phyloP scores from a whole-genome alignment of 2,329 filamentous ascomycete genomes.

The Aspergillus costaricaensis region DNA sequence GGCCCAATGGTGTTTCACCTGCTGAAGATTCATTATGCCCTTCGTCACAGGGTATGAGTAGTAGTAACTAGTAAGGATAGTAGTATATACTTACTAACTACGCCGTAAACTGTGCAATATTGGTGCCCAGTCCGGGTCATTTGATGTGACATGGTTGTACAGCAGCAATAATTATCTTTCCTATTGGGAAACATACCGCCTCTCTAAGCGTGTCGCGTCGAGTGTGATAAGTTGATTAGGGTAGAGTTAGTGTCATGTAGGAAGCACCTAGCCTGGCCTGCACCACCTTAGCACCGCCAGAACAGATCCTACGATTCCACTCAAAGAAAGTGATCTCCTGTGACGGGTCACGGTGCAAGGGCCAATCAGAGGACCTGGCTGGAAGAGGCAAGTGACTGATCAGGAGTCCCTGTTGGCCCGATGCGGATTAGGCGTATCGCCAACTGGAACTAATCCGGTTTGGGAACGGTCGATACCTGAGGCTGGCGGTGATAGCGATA shows the following conservation, averaged over 20 bases:
- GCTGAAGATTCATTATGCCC: not conserved
- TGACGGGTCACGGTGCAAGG: constrained; percentile 9
- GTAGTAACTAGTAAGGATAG: too few relatives aligned
- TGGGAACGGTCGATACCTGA: not conserved
- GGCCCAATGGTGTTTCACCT: not conserved
- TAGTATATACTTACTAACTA: too few relatives aligned
- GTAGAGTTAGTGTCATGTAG: constrained; percentile 2
- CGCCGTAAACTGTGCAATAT: not conserved
- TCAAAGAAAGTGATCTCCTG: not conserved
- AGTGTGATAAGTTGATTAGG: constrained; percentile 4
- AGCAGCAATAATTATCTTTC: constrained; percentile 2
- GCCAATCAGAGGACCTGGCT: constrained; percentile 1
- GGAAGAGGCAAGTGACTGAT: not conserved
- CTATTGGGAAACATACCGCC: constrained; percentile 1
- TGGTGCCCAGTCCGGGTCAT: not conserved
- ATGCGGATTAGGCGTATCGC: not conserved
- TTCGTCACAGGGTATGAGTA: not conserved
- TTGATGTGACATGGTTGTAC: not conserved
- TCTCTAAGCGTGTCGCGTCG: not conserved
- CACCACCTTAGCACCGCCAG: not conserved
- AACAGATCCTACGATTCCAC: not conserved
- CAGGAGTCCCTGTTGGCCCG: not conserved
- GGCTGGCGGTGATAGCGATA: not conserved
- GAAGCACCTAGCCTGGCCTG: not conserved
- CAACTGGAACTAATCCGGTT: not conserved